Base-by-base conservation (phyloP, 345 rosid genomes). In the Turritis glabra region DNA sequence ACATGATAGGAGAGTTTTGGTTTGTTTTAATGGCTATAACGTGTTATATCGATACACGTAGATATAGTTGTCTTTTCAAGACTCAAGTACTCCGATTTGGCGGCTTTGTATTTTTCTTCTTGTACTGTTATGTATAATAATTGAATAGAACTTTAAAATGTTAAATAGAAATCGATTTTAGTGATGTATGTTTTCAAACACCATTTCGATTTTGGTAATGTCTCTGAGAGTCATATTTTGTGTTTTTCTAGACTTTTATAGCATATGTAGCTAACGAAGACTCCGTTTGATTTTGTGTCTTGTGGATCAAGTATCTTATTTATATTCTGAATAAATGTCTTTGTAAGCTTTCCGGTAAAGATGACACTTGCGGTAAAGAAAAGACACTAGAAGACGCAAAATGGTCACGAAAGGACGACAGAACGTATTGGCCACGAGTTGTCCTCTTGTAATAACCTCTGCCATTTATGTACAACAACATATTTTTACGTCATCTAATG, bases 401-500 rank as follows among this genome's bases (percentile, higher is more conserved):
- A 57, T 69, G 63, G 64, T 69, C 55, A 57, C 32, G 44, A 18
- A 69, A 29, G 4, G 32, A 69, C 64, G 5, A 41, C 54, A 4
- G n/a, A 69, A 55, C n/a, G 54, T 29, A 55, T 55, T 43, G 13
- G 30, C n/a, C 63, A 17, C 38, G 41, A 54, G 32, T 29, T 33
- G 55, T 32, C 29, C 14, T 32, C 21, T 21, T 48, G 57, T 48
- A 14, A 50, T 21, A 33, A 15, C 23, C 8, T 47, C 64, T 59
- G 14, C 13, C 64, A 43, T 12, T 54, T 26, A 27, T 40, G 53
- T 54, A 29, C 35, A 54, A 54, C 37, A 54, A 27, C 37, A n/a
- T 5, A 53, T 17, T 21, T 8, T 46, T 47, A 58, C 65, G 57
- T 58, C 56, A 46, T 22, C 47, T 57, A 57, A 17, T 46, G 5